phyloP scores from a whole-genome alignment of 345 rosid species.

The Eucalyptus paniculata region DNA sequence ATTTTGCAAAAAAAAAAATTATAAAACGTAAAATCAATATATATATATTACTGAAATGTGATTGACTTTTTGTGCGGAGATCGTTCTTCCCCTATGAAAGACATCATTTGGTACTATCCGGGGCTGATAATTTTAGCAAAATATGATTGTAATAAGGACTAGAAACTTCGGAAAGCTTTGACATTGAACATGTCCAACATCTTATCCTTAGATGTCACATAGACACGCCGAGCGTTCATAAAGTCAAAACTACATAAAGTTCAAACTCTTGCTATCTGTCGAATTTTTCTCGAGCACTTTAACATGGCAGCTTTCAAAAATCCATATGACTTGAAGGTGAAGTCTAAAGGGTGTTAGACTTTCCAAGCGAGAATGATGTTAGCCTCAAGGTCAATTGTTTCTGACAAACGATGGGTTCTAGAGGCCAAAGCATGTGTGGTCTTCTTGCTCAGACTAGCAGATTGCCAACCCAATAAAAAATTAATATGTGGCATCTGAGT shows the following conservation, averaged over 20 bases:
- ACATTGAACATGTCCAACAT: not conserved
- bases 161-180: not conserved
- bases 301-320: not conserved
- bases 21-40: too few relatives aligned
- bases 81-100: not conserved
- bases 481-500: not conserved
- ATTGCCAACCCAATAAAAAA: not conserved
- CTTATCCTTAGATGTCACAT: not conserved
- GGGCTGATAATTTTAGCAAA: not conserved
- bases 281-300: not conserved
- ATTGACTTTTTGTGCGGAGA: not conserved
- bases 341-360: not conserved
- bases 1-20: too few relatives aligned
- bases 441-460: not conserved
- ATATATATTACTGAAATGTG: not conserved
- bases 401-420: not conserved
- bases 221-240: fast-evolving
- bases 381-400: not conserved
- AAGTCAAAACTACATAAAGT: not conserved
- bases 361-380: not conserved
- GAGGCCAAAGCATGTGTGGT: not conserved
- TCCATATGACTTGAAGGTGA: not conserved
- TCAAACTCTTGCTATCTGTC: not conserved
- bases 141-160: not conserved
- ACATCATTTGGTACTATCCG: not conserved